A percentile compares a stretch with the other conserved stretches of the same genome.
phyloP scores from a whole-genome alignment of 2,329 filamentous ascomycete genomes.

The Xylariaceae sp. region DNA sequence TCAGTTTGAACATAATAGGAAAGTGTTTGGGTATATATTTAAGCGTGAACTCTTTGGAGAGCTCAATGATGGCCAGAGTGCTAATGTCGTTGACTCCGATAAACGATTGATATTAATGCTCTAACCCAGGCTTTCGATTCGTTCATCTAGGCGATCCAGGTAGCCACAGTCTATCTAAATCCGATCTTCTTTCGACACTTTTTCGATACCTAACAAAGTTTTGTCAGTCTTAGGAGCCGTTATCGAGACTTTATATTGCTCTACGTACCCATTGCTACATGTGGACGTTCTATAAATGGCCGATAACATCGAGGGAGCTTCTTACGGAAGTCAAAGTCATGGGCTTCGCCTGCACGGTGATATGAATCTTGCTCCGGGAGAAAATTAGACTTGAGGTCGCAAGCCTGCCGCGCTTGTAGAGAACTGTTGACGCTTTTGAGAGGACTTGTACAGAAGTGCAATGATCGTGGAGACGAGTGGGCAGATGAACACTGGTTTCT shows the following conservation, averaged over 20 bases:
- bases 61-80: constrained; percentile 13
- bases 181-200: constrained; percentile 5
- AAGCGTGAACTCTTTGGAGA: constrained; percentile 14
- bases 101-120: constrained; percentile 8
- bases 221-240: background rate
- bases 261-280: constrained; percentile 1
- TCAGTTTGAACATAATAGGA: constrained; percentile 13
- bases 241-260: background rate
- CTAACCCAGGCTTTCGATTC: constrained; percentile 7
- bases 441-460: too few species aligned
- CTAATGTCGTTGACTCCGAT: constrained; percentile 11
- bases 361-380: too few species aligned
- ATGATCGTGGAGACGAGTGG: too few species aligned
- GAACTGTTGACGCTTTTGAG: too few species aligned
- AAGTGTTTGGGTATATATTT: constrained; percentile 12
- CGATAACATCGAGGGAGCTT: too few species aligned
- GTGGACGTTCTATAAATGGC: background rate
- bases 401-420: too few species aligned
- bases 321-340: too few species aligned
- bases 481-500: too few species aligned
- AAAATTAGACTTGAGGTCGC: too few species aligned
- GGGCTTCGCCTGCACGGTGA: too few species aligned
- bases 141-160: constrained; percentile 11
- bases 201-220: background rate
- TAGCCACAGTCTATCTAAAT: constrained; percentile 16